Conservation (phyloP, 306 rosid species). For the Dalbergia cochinchinensis region DNA sequence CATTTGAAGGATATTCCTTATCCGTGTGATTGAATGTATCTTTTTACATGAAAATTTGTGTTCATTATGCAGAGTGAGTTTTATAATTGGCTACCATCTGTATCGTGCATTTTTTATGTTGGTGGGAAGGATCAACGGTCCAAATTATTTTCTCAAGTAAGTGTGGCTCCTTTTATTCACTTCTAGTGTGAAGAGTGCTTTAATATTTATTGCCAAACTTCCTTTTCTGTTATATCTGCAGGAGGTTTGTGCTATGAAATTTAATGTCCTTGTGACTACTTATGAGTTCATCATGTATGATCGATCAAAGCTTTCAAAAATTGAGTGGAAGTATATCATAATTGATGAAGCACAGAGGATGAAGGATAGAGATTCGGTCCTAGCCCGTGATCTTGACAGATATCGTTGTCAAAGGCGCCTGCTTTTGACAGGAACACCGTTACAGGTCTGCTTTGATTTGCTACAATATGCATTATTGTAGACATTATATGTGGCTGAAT, state of each 20-base stretch:
- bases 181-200: constrained; percentile 30
- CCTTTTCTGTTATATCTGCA: constrained; percentile 48
- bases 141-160: constrained; percentile 91
- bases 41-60: constrained; percentile 40
- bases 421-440: constrained; percentile 98
- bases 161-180: constrained; percentile 50
- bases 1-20: constrained; percentile 30
- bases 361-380: constrained; percentile 98
- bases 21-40: not conserved
- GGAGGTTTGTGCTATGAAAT: constrained; percentile 96
- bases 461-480: constrained; percentile 25
- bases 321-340: constrained; percentile 96
- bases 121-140: constrained; percentile 93
- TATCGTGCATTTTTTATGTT: constrained; percentile 93
- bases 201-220: constrained; percentile 33
- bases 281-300: constrained; percentile 99
- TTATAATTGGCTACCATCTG: constrained; percentile 93
- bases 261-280: constrained; percentile 98
- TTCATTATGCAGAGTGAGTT: constrained; percentile 84
- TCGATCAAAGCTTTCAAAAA: constrained; percentile 92
- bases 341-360: constrained; percentile 99
- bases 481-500: constrained; percentile 1
- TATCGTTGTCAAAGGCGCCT: constrained; percentile 97
- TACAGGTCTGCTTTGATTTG: constrained; percentile 70
- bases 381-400: constrained; percentile 98